A percentile compares a stretch with the other conserved stretches of the same genome.
These are phyloP conservation scores for Kwoniella heveanensis DNA, from an alignment of 768 basidiomycete species.

Conservation along the genomic window DNA sequence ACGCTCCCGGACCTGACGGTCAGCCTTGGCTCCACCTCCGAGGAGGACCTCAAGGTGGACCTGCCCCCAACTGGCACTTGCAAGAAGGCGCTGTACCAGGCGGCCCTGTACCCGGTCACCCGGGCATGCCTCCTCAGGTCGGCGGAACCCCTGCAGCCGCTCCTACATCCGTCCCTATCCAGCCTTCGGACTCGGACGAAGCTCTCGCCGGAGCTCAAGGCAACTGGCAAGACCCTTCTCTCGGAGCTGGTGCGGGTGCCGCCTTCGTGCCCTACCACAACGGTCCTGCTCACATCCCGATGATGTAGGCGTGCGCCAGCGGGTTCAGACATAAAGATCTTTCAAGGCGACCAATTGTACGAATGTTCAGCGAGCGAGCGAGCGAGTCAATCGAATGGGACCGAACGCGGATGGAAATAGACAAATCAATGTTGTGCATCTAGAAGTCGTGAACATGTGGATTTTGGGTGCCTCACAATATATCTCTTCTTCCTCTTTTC, in stretches of 20 bases:
- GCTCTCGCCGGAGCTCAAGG: conserved; percentile 6
- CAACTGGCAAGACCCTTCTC: conserved; percentile 15
- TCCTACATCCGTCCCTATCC: not conserved
- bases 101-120: not conserved
- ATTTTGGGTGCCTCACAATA: no score
- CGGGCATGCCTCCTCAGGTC: conserved; percentile 17
- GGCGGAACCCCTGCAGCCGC: not conserved
- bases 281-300: conserved; percentile 19
- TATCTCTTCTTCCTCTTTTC: no score
- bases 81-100: conserved; percentile 8
- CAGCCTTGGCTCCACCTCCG: conserved; percentile 50
- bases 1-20: conserved; percentile 50
- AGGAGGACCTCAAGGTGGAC: conserved; percentile 35
- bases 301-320: conserved; percentile 8
- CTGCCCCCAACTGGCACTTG: conserved; percentile 30
- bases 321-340: no score
- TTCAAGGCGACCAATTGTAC: not conserved
- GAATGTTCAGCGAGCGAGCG: no score
- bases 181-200: conserved; percentile 8
- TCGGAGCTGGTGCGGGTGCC: conserved; percentile 4
- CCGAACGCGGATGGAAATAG: not conserved
- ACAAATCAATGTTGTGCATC: not conserved
- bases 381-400: not conserved
- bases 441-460: not conserved
- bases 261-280: conserved; percentile 29